phyloP scores from a whole-genome alignment of 169 alveolate genomes.

The Eimeria acervulina region DNA sequence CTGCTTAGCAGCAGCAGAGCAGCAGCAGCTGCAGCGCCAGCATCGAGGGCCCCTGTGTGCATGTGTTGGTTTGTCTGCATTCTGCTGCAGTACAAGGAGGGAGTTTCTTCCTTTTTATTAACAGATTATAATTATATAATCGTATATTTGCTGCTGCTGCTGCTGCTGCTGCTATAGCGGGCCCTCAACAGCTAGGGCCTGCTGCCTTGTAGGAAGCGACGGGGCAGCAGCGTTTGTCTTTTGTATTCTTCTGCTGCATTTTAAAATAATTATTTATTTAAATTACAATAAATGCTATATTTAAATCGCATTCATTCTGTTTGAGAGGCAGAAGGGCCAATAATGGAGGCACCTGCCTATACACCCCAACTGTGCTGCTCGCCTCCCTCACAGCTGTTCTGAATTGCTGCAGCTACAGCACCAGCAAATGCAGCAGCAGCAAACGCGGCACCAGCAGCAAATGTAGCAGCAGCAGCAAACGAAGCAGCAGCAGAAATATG shows the following conservation, averaged over 20 bases:
- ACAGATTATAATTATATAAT: too few relatives aligned
- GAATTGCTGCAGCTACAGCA: neutral
- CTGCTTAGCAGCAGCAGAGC: neutral
- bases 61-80: neutral
- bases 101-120: too few relatives aligned
- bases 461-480: neutral
- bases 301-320: too few relatives aligned
- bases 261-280: neutral
- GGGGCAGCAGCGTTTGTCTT: neutral
- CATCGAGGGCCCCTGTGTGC: conserved; percentile 31
- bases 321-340: too few relatives aligned
- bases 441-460: too few relatives aligned
- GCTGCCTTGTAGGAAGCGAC: neutral
- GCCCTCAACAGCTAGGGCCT: neutral
- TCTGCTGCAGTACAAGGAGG: neutral
- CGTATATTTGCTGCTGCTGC: neutral
- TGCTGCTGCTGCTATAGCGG: neutral
- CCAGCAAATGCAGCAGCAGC: neutral
- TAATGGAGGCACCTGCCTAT: too few relatives aligned
- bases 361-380: neutral
- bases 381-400: too few relatives aligned
- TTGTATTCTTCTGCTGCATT: neutral
- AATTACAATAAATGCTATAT: neutral
- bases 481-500: neutral
- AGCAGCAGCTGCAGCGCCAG: conserved; percentile 51